Conservation (phyloP, 495 filamentous ascomycete genomes). For the Choiromyces venosus region DNA sequence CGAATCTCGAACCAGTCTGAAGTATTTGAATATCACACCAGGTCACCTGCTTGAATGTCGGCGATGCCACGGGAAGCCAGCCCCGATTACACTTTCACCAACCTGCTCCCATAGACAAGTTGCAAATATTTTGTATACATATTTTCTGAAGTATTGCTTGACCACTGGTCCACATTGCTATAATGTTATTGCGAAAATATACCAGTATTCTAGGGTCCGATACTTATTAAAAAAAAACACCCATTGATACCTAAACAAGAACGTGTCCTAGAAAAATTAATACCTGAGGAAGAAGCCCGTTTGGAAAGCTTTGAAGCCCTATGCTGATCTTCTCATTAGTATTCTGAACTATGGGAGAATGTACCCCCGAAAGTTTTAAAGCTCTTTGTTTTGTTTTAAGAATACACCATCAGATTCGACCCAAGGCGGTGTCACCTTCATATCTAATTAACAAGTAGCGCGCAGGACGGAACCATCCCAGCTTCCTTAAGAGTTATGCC, state of each 20-base stretch:
- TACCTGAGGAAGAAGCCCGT: neutral
- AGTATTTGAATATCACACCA: neutral
- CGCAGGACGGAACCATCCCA: constrained; percentile 80
- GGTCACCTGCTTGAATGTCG: no score
- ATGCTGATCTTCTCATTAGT: neutral
- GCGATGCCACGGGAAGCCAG: neutral
- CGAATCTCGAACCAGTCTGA: neutral
- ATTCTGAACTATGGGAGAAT: neutral
- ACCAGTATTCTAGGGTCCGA: neutral
- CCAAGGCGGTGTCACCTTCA: neutral
- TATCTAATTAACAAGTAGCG: constrained; percentile 63
- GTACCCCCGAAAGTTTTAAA: neutral
- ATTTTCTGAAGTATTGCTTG: neutral
- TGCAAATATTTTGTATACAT: neutral
- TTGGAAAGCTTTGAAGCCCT: neutral
- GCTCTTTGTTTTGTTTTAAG: neutral
- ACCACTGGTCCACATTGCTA: neutral
- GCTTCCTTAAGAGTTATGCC: constrained; percentile 88
- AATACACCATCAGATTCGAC: neutral
- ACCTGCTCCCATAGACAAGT: neutral
- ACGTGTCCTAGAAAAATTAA: neutral
- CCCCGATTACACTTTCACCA: neutral
- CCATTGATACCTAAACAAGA: neutral
- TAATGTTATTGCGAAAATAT: neutral
- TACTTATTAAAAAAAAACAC: neutral